Conservation (phyloP, 2,329 filamentous ascomycete genomes). For the Magnaporthales sp. region DNA sequence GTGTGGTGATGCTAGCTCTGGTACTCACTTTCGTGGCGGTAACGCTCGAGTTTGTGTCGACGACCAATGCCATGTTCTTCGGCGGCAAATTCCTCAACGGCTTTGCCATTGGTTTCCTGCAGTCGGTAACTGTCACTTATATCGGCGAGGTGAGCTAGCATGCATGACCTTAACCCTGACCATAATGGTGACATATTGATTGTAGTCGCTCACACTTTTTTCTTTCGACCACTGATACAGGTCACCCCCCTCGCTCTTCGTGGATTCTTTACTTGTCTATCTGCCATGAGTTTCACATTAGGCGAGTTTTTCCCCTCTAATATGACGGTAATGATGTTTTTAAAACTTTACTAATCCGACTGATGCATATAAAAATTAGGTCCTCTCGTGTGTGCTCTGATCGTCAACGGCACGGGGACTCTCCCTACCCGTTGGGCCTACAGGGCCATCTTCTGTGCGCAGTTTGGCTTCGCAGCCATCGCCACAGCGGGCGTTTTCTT, state of each 20-base stretch:
- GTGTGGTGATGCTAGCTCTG: conserved; percentile 19
- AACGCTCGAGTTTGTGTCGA: conserved; percentile 25
- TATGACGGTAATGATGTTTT: too few species aligned
- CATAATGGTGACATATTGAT: neutral
- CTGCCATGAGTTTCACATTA: conserved; percentile 13
- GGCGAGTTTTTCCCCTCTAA: too few species aligned
- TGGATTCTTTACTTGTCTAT: conserved; percentile 14
- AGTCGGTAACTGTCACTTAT: conserved; percentile 11
- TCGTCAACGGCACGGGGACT: conserved; percentile 13
- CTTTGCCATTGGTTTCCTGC: conserved; percentile 16
- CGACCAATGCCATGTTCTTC: conserved; percentile 26
- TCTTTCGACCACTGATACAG: neutral
- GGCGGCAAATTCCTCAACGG: conserved; percentile 28
- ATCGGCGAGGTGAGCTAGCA: conserved; percentile 11
- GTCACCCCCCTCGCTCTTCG: conserved; percentile 15
- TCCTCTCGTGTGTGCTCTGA: conserved; percentile 14
- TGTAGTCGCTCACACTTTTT: too few species aligned
- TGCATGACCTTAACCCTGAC: neutral
- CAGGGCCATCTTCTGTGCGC: conserved; percentile 16
- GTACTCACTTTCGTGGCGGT: conserved; percentile 22
- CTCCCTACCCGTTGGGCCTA: conserved; percentile 15
- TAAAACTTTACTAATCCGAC: too few species aligned
- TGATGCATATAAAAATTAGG: too few species aligned
- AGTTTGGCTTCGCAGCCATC: conserved; percentile 17
- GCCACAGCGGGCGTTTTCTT: conserved; percentile 4